A percentile compares a stretch with the other conserved stretches of the same genome.
Conservation (phyloP, 352 stramenopile species). For the Pythium folliculosum region DNA sequence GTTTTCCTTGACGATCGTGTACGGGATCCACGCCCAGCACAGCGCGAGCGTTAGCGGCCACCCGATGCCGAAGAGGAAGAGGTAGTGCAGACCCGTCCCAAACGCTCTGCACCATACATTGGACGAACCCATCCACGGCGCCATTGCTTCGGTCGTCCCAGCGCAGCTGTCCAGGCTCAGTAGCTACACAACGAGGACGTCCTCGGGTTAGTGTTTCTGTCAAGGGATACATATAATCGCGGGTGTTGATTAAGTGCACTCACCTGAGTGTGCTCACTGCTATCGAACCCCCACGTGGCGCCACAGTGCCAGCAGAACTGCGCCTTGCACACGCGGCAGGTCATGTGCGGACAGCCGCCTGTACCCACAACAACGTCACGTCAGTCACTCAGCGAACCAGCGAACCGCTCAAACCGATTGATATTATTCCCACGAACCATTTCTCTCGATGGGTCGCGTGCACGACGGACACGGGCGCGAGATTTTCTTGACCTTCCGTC, state of each 20-base stretch:
- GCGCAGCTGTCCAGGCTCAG: conserved; percentile 3
- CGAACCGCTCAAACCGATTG: too few relatives aligned
- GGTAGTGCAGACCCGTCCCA: background rate
- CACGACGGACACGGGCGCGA: conserved; percentile 19
- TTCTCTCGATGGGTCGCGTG: conserved; percentile 16
- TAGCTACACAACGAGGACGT: conserved; percentile 12
- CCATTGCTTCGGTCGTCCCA: background rate
- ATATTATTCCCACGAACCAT: too few relatives aligned
- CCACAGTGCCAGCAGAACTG: background rate
- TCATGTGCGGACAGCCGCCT: background rate
- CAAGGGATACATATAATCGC: too few relatives aligned
- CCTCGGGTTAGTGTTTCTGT: too few relatives aligned
- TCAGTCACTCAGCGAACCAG: too few relatives aligned
- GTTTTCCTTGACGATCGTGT: background rate
- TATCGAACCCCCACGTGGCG: too few relatives aligned
- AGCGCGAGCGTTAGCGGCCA: conserved; percentile 3
- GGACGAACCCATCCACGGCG: background rate
- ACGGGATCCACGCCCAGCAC: conserved; percentile 13
- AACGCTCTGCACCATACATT: background rate
- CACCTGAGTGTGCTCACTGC: too few relatives aligned
- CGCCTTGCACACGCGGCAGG: background rate
- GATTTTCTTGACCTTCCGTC: background rate
- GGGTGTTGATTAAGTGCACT: too few relatives aligned
- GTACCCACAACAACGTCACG: background rate
- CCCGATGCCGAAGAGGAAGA: background rate